Conservation (phyloP, 352 stramenopile species). For the Phytopythium cucurbitacearum region DNA sequence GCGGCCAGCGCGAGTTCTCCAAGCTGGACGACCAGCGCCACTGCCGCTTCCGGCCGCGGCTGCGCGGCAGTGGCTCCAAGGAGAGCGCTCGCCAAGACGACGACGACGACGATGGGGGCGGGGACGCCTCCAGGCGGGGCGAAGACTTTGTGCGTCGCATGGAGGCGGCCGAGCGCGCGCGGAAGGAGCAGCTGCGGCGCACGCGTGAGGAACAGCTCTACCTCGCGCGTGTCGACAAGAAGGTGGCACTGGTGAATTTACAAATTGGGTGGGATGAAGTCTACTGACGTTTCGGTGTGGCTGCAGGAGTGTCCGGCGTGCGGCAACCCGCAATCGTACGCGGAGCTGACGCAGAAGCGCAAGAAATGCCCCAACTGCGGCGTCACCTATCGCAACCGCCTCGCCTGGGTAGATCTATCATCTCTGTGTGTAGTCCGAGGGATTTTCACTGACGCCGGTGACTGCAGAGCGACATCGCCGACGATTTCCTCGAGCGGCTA, state of each 20-base stretch:
- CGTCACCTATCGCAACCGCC: slow-evolving; percentile 55
- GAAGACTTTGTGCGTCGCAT: slow-evolving; percentile 73
- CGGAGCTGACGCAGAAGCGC: slow-evolving; percentile 72
- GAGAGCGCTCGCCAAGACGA: slow-evolving; percentile 20
- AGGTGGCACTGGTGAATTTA: slow-evolving; percentile 14
- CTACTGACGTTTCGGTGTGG: background rate
- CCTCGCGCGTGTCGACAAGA: slow-evolving; percentile 61
- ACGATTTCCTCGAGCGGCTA: slow-evolving; percentile 65
- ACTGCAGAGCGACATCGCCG: slow-evolving; percentile 42
- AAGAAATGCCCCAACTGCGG: slow-evolving; percentile 81
- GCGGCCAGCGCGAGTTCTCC: slow-evolving; percentile 23
- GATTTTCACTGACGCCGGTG: background rate
- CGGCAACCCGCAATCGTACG: slow-evolving; percentile 69
- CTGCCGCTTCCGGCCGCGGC: slow-evolving; percentile 49
- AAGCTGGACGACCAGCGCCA: slow-evolving; percentile 53
- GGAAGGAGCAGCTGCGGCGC: slow-evolving; percentile 48
- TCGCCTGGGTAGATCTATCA: slow-evolving; percentile 52
- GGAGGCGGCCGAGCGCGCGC: slow-evolving; percentile 61
- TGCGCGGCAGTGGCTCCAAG: slow-evolving; percentile 19
- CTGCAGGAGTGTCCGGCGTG: slow-evolving; percentile 57
- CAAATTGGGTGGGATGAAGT: background rate
- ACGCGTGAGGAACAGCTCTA: slow-evolving; percentile 59
- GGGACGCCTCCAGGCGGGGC: slow-evolving; percentile 13
- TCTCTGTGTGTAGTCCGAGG: background rate
- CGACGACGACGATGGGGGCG: slow-evolving; percentile 34